Evolutionary conservation across 768 basidiomycete genomes (phyloP), one percentile per base, ranked within the genome.

Genomic region (Auricularia auricula-judae): DNA sequence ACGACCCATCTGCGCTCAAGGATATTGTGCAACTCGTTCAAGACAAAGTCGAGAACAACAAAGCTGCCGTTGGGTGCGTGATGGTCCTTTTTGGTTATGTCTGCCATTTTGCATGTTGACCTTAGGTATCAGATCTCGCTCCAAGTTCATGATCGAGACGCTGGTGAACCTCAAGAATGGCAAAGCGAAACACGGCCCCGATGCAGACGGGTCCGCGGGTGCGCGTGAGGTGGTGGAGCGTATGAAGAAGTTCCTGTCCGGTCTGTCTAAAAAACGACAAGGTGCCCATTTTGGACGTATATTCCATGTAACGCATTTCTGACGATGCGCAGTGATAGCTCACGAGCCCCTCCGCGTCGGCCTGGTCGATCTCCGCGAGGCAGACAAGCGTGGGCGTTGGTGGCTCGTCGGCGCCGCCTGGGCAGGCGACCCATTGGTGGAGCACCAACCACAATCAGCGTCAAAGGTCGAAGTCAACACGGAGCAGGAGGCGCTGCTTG

Each of bases 381-480:
- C 93, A 1, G 86, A 91, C 64, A 89, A 82, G 11, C 90, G 86
- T 71, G 97, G 95, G 3, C 97, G 97, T 77, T 98, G 97, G 97
- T 98, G 97, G 96, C 81, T 98, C 2, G 91, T 98, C 42, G 97
- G 96, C 18, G 93, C 96, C 1, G 96, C 91, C 0, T 99, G 96
- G 96, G 82, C 83, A 36, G 95, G 95, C 2, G 87, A 98, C 70
- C 95, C 97, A 7, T 82, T 98, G 3, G 80, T 87, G 21, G 95
- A 98, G 64, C 83, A 80, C 54, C 39, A 82, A 83, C 64, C 79
- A 75, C 3, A 73, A 75, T 34, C 69, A 72, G 51, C 71, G 3
- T 60, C 69, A 54, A 64, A 69, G 62, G 70, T 74, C 54, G 71
- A 74, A 51, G 69, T 67, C 18, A 69, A 67, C 73, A 42, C 39